Base-by-base conservation (phyloP, 2,329 filamentous ascomycete genomes). In the Coniochaeta prunicola region DNA sequence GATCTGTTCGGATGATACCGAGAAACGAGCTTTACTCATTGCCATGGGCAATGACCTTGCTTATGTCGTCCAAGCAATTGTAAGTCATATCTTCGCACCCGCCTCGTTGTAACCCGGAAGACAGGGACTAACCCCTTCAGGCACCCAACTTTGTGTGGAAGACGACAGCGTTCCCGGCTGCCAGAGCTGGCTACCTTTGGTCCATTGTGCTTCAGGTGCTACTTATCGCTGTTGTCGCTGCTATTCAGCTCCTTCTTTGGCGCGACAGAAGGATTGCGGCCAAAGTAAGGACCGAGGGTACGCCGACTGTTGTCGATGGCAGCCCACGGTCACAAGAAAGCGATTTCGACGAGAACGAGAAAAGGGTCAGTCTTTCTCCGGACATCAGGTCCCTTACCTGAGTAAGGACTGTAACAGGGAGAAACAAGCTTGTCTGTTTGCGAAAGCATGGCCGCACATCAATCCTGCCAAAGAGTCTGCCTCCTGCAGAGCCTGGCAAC, bases 141-240 rank as follows among this genome's bases (percentile, higher is more conserved):
- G 70, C 70, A 2, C 73, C 73, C 0, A 75, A 75, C 56, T 75
- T 76, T 54, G 69, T 76, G 1, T 76, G 73, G 74, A 74, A 75
- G 57, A 75, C 73, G 0, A 71, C 70, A 0, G 70, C 70, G 5
- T 76, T 74, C 33, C 74, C 74, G 0, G 67, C 65, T 1, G 73
- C 73, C 0, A 64, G 59, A 15, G 72, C 71, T 30, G 74, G 74
- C 5, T 75, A 75, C 57, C 62, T 67, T 0, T 76, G 69, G 68
- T 69, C 66, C 1, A 70, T 74, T 19, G 61, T 72, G 0, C 59
- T 75, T 4, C 68, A 73, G 53, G 40, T 70, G 7, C 60, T 74
- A 2, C 63, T 73, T 69, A 68, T 71, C 21, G 4, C 62, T n/a
- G 63, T 65, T 54, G 71, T 70, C 36, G 63, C 57, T 28, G 26